A percentile compares a stretch with the other conserved stretches of the same genome.
Conservation (phyloP, 2,329 filamentous ascomycete genomes). For the Pseudogymnoascus pannorum region DNA sequence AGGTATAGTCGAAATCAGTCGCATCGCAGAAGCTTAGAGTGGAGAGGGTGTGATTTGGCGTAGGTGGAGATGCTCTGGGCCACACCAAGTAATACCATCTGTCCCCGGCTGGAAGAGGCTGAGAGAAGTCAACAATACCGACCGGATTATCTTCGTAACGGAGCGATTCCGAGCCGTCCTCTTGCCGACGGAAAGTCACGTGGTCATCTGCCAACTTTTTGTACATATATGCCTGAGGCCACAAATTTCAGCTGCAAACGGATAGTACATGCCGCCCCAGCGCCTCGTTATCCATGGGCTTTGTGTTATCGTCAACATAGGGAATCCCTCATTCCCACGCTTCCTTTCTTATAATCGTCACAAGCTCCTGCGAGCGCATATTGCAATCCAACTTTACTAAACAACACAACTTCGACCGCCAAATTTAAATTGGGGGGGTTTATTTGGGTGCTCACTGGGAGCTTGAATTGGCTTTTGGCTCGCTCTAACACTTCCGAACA, state of each 20-base stretch:
- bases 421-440: neutral
- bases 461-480: constrained; percentile 1
- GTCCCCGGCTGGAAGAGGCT: constrained; percentile 5
- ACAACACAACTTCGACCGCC: neutral
- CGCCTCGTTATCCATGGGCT: constrained; percentile 3
- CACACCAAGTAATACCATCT: neutral
- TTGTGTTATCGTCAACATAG: constrained; percentile 7
- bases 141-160: neutral
- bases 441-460: constrained; percentile 2
- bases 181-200: neutral
- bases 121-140: constrained; percentile 3
- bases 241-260: constrained; percentile 4
- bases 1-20: neutral
- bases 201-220: neutral
- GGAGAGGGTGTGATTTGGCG: neutral
- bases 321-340: neutral
- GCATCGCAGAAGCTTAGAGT: constrained; percentile 8
- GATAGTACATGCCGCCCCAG: neutral
- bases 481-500: constrained; percentile 3
- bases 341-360: constrained; percentile 4
- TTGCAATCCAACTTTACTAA: neutral
- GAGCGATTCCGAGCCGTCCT: neutral
- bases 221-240: neutral
- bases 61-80: neutral
- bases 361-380: constrained; percentile 6